These are phyloP conservation scores for Histomonas meleagridis DNA, from an alignment of 208 protist genomes.

Conservation along the genomic window DNA sequence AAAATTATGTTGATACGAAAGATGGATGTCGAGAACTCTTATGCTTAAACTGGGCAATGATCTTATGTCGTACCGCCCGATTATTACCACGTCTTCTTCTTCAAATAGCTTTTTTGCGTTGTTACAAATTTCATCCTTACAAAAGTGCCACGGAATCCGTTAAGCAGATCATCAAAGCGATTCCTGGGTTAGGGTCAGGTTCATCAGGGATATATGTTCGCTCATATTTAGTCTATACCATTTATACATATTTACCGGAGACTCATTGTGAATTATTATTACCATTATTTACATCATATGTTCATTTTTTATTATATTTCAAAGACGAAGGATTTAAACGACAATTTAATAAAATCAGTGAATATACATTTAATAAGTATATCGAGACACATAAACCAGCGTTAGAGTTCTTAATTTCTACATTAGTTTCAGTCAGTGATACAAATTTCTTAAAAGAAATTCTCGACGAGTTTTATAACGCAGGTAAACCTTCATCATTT, in stretches of 20 bases:
- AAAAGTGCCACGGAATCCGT: background rate
- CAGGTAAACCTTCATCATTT: background rate
- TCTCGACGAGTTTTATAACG: background rate
- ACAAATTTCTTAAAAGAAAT: background rate
- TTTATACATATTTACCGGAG: background rate
- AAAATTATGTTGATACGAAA: background rate
- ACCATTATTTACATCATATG: background rate
- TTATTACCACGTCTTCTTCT: slow-evolving; percentile 17
- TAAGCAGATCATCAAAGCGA: background rate
- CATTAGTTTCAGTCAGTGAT: background rate
- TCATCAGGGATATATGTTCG: background rate
- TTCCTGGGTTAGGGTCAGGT: background rate
- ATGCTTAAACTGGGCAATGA: slow-evolving; percentile 17
- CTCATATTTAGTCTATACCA: background rate
- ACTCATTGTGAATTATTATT: background rate
- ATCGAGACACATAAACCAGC: background rate
- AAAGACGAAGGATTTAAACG: background rate
- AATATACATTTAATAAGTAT: background rate
- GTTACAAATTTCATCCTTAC: background rate
- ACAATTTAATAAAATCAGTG: background rate
- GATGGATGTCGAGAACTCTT: background rate
- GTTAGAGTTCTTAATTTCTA: background rate
- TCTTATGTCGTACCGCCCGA: background rate
- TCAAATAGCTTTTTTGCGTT: background rate
- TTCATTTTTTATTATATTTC: background rate